Base-by-base conservation (phyloP, 2,329 filamentous ascomycete species). In the Plectosphaerella plurivora region DNA sequence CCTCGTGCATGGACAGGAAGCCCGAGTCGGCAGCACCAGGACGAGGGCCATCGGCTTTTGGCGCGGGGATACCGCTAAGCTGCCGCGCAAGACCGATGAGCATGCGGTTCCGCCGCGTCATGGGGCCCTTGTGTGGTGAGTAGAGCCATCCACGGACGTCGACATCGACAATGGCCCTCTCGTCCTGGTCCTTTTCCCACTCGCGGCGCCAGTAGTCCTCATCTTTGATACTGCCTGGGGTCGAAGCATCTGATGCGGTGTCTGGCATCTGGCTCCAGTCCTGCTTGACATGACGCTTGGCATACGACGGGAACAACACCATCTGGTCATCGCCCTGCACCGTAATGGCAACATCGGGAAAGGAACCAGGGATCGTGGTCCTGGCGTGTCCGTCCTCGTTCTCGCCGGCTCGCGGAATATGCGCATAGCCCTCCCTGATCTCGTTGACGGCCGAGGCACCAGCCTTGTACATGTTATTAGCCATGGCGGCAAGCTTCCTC, bases 121-220 rank as follows among this genome's bases (percentile, higher is more conserved):
- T 85, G 4, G 90, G 91, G 0, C 91, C 91, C 59, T 79, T 81
- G 62, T 93, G 89, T 16, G 93, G 93, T 39, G 85, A 84, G 68
- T 96, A 99, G 49, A 97, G 82, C 94, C 95, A 99, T 14, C 94
- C 94, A 60, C 93, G 82, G 22, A 99, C 90, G 66, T 99, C 93
- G 6, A 97, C 90, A 64, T 97, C 93, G 1, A 97, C 89, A 4
- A 97, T 76, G 1, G 92, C 91, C 66, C 88, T 88, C 62, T 91
- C 86, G 54, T 93, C 86, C 66, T 96, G 88, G 50, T 87, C 81
- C 55, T 81, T 81, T 53, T 92, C 84, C 88, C 89, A 96, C 63
- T 93, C 84, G 51, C 83, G 75, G 42, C 80, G 82, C 86, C 88
- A 93, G 66, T 88, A 92, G 39, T 91, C 85, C 45, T 84, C 80